Conservation (phyloP, 2,329 filamentous ascomycete species). For the Alternaria ethzedia region DNA sequence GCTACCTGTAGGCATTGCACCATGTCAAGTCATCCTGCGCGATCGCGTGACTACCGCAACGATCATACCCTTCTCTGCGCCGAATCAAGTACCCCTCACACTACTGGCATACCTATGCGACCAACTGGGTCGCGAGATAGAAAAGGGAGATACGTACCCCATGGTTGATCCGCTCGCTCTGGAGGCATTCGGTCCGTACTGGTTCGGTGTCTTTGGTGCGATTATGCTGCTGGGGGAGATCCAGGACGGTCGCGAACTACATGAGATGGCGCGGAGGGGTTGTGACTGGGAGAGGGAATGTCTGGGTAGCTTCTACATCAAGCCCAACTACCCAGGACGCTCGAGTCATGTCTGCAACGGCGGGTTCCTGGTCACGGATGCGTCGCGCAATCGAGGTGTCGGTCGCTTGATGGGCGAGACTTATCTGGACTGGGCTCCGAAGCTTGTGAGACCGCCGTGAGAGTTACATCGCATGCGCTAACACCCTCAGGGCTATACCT, state of each 20-base stretch:
- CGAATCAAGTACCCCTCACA: conserved; percentile 74
- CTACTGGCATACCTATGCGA: conserved; percentile 80
- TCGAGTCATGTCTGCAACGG: conserved; percentile 86
- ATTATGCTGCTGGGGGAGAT: conserved; percentile 86
- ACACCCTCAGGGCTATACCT: conserved; percentile 72
- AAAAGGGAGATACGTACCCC: conserved; percentile 89
- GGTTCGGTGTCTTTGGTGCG: conserved; percentile 89
- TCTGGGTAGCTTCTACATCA: conserved; percentile 90
- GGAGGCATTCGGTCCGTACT: conserved; percentile 80
- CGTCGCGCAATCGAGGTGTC: conserved; percentile 56
- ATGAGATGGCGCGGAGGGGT: conserved; percentile 53
- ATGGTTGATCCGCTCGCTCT: conserved; percentile 79
- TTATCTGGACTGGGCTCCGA: conserved; percentile 61
- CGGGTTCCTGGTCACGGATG: conserved; percentile 58
- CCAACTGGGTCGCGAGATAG: conserved; percentile 88
- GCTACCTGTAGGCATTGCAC: conserved; percentile 71
- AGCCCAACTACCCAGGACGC: conserved; percentile 89
- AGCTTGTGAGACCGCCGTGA: conserved; percentile 46
- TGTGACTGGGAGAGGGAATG: conserved; percentile 80
- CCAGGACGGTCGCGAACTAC: conserved; percentile 57
- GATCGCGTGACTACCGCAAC: conserved; percentile 86
- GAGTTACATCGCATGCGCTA: neutral
- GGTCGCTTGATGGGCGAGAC: conserved; percentile 60
- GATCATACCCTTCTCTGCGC: conserved; percentile 80
- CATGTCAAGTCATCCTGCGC: conserved; percentile 79